Conservation (phyloP, 805 yeast genomes). For the Cyberlindnera galapagoensis region DNA sequence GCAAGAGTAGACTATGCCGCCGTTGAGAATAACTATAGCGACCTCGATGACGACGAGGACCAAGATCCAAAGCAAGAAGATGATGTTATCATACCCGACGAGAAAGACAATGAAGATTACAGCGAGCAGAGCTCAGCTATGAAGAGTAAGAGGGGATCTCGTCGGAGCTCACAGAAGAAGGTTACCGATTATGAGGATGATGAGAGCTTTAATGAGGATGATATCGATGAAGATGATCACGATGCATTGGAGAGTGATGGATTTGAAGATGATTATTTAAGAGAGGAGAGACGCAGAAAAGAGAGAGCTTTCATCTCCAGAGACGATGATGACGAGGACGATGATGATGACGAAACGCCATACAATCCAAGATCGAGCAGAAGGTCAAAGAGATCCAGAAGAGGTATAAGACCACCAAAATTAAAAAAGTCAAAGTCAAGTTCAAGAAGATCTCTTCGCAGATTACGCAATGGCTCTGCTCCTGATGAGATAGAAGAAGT, state of each 20-base stretch:
- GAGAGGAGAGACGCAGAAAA: constrained; percentile 10
- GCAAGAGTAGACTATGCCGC: constrained; percentile 30
- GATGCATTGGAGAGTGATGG: constrained; percentile 12
- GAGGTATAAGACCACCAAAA: constrained; percentile 7
- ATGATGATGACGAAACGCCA: constrained; percentile 18
- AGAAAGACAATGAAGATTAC: constrained; percentile 6
- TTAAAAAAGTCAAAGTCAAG: neutral
- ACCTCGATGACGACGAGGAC: constrained; percentile 21
- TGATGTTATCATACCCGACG: neutral
- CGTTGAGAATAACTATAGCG: constrained; percentile 27
- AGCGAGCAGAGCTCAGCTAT: no score
- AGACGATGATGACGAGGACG: constrained; percentile 24
- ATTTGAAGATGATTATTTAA: constrained; percentile 10
- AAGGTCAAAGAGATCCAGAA: constrained; percentile 11
- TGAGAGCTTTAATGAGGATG: constrained; percentile 32
- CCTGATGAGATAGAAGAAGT: constrained; percentile 15
- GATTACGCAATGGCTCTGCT: neutral
- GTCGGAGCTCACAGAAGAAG: no score
- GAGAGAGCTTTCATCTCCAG: constrained; percentile 21
- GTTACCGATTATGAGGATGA: constrained; percentile 24
- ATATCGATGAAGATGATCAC: constrained; percentile 30
- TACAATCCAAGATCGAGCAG: constrained; percentile 4
- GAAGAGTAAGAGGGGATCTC: no score
- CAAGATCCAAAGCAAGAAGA: neutral
- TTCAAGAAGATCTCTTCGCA: neutral